Evolutionary conservation across 306 rosid genomes (phyloP).

Genomic region (Arachis stenosperma): DNA sequence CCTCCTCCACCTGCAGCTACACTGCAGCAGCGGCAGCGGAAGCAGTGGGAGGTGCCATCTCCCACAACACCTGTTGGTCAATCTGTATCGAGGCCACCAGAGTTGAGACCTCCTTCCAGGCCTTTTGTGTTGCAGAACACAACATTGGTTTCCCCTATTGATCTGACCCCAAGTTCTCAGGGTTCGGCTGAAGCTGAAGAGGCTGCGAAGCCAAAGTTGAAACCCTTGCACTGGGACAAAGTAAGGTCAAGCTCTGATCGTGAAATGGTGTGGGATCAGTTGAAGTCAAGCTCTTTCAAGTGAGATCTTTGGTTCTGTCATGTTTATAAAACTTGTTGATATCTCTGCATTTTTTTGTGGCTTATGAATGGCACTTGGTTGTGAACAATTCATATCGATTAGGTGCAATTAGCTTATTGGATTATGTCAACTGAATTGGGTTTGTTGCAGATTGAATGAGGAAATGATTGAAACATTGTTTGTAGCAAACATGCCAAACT

Average conservation of each 20-base stretch:
- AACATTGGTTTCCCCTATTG: slow-evolving; percentile 54
- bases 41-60: slow-evolving; percentile 43
- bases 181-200: slow-evolving; percentile 52
- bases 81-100: slow-evolving; percentile 55
- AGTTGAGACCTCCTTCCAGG: slow-evolving; percentile 59
- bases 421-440: slow-evolving; percentile 41
- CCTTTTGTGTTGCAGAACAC: slow-evolving; percentile 51
- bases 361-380: slow-evolving; percentile 1
- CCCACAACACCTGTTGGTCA: slow-evolving; percentile 38
- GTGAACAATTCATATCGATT: not conserved
- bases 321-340: not conserved
- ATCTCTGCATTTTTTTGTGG: slow-evolving; percentile 3
- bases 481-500: slow-evolving; percentile 57
- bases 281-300: slow-evolving; percentile 88
- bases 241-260: slow-evolving; percentile 91
- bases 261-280: slow-evolving; percentile 97
- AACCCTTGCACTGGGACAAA: slow-evolving; percentile 95
- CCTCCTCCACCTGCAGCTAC: slow-evolving; percentile 18
- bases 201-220: slow-evolving; percentile 65
- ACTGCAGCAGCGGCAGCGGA: slow-evolving; percentile 31
- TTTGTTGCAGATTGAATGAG: slow-evolving; percentile 79
- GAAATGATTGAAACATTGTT: slow-evolving; percentile 91
- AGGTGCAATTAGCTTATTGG: slow-evolving; percentile 27
- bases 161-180: slow-evolving; percentile 48
- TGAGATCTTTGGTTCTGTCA: slow-evolving; percentile 38